Evolutionary conservation across 495 filamentous ascomycete genomes (phyloP).

Genomic region (Neurospora africana): DNA sequence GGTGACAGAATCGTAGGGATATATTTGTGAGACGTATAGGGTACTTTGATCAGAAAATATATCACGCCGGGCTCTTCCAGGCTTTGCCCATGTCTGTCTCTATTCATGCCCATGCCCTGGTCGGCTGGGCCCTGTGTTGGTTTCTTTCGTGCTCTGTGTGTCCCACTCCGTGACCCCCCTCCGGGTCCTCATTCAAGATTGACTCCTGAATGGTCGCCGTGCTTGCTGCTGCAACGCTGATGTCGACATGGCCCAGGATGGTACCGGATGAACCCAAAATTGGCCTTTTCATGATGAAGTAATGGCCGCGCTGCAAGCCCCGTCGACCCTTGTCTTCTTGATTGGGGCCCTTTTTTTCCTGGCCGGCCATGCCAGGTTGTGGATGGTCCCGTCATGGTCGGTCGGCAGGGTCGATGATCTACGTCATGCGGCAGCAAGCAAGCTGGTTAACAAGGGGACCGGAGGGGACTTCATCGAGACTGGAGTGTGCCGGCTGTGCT

Average conservation of each 20-base stretch:
- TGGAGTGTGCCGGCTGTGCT: not conserved
- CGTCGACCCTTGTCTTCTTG: not conserved
- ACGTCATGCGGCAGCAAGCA: slow-evolving; percentile 5
- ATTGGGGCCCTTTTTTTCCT: not conserved
- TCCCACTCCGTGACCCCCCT: not conserved
- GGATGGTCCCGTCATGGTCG: not conserved
- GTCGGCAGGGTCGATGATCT: not conserved
- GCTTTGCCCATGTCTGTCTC: not conserved
- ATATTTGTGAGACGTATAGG: not conserved
- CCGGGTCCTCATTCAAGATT: not conserved
- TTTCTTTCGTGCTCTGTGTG: not conserved
- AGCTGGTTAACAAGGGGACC: not conserved
- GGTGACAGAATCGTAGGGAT: not conserved
- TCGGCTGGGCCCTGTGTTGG: not conserved
- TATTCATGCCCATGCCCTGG: not conserved
- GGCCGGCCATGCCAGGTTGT: not conserved
- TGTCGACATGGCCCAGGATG: not conserved
- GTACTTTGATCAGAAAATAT: not conserved
- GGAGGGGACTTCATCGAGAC: not conserved
- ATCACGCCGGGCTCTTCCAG: not conserved
- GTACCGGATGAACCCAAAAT: not conserved
- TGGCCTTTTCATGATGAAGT: not conserved
- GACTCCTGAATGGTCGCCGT: not conserved
- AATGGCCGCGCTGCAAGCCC: not conserved
- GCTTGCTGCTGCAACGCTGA: not conserved